These are phyloP conservation scores for Citrus hindsii DNA, from an alignment of 345 rosid genomes.

Conservation along the genomic window DNA sequence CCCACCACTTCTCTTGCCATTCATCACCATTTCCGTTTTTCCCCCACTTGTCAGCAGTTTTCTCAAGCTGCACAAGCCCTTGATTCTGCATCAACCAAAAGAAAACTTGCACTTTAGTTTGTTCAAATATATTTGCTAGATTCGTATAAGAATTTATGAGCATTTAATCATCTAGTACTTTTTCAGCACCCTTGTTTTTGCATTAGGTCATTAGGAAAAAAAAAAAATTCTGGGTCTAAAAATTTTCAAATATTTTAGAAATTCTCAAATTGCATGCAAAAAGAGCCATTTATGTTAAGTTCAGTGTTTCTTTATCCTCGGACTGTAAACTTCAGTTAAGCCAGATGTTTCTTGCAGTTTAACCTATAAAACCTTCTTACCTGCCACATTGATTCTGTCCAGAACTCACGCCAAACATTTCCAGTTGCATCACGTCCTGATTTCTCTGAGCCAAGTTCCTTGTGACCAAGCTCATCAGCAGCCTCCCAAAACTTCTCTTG, in stretches of 20 bases:
- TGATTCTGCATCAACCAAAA: slow-evolving; percentile 38
- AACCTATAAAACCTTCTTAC: slow-evolving; percentile 33
- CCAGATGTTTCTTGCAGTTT: background rate
- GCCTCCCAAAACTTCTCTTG: slow-evolving; percentile 99
- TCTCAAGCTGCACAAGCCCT: slow-evolving; percentile 79
- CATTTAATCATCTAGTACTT: background rate
- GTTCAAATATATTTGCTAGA: background rate
- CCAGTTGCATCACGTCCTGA: slow-evolving; percentile 84
- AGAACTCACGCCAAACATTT: slow-evolving; percentile 83
- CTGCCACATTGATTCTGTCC: slow-evolving; percentile 93
- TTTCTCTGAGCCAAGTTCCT: slow-evolving; percentile 97
- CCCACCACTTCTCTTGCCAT: slow-evolving; percentile 97
- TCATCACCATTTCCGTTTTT: slow-evolving; percentile 81
- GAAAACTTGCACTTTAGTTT: background rate
- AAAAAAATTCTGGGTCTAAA: background rate
- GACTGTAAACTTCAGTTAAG: background rate
- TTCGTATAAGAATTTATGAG: background rate
- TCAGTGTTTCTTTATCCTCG: too few species aligned
- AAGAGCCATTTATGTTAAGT: background rate
- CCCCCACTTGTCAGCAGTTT: slow-evolving; percentile 97
- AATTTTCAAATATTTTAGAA: background rate
- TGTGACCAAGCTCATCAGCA: slow-evolving; percentile 78
- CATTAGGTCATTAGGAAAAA: background rate
- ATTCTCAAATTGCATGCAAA: background rate
- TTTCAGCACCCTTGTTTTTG: background rate